Conservation (phyloP, 2,329 filamentous ascomycete species). For the Claviceps humidiphila region DNA sequence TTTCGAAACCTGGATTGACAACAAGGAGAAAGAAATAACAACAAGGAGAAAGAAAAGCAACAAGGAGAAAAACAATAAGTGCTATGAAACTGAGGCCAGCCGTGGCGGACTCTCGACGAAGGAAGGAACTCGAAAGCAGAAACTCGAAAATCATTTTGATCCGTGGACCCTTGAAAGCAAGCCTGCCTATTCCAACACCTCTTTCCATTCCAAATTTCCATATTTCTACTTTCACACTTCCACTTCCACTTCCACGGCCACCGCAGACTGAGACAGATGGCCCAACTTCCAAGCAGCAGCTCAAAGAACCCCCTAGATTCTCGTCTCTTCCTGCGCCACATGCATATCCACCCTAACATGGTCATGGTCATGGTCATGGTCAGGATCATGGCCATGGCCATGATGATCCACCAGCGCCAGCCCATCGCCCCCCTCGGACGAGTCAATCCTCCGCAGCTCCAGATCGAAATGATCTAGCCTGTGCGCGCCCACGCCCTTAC, state of each 20-base stretch:
- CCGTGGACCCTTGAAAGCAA: neutral
- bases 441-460: constrained; percentile 20
- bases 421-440: constrained; percentile 6
- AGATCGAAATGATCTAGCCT: constrained; percentile 16
- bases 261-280: neutral
- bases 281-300: neutral
- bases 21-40: neutral
- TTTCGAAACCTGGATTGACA: neutral
- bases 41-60: neutral
- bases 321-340: constrained; percentile 19
- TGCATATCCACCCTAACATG: constrained; percentile 11
- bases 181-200: neutral
- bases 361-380: neutral
- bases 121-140: too few species aligned
- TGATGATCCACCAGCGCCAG: neutral
- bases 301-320: constrained; percentile 14
- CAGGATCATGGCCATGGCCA: neutral
- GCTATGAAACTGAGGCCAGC: neutral
- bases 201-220: neutral
- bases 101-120: neutral
- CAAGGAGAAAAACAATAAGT: neutral
- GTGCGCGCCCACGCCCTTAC: neutral
- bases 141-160: too few species aligned
- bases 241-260: too few species aligned
- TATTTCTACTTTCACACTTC: too few species aligned